A percentile compares a stretch with the other conserved stretches of the same genome.
Evolutionary conservation across 1,284 basidiomycete genomes (phyloP).

Genomic region (Ceratobasidium sp.): DNA sequence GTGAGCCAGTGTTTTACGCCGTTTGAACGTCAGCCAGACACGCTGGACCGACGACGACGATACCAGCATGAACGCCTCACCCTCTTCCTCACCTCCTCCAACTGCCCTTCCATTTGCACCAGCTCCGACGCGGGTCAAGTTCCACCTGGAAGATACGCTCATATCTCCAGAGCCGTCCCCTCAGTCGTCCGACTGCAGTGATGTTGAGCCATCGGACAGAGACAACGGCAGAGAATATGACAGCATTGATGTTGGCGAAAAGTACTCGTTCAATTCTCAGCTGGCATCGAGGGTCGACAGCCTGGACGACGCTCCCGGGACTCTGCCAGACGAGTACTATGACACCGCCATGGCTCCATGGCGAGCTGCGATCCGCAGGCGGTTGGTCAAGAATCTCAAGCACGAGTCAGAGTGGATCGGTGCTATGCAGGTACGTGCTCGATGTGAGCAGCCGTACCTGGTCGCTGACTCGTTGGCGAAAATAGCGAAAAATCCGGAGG

Average conservation of each 20-base stretch:
- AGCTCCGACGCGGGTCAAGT: constrained; percentile 27
- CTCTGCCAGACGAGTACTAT: constrained; percentile 65
- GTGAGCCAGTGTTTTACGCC: neutral
- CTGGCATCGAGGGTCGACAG: constrained; percentile 10
- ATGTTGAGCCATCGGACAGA: neutral
- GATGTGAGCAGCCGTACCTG: neutral
- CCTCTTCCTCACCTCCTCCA: neutral
- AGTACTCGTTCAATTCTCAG: neutral
- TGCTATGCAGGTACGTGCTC: constrained; percentile 65
- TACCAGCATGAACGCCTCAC: constrained; percentile 2
- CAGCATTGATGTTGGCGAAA: neutral
- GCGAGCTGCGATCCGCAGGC: constrained; percentile 68
- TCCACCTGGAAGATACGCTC: constrained; percentile 27
- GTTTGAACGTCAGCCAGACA: neutral
- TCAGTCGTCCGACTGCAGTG: constrained; percentile 11
- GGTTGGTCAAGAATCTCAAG: constrained; percentile 64
- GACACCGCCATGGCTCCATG: constrained; percentile 67
- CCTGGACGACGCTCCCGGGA: constrained; percentile 43
- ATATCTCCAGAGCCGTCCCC: constrained; percentile 22
- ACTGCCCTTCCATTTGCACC: constrained; percentile 24
- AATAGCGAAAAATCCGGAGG: constrained; percentile 64
- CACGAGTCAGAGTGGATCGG: constrained; percentile 73
- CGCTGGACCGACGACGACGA: constrained; percentile 5
- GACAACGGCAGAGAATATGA: too few species aligned
- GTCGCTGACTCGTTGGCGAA: neutral